Percentiles rank a stretch among this genome's conserved stretches.
phyloP scores from a whole-genome alignment of 106 monocot species.

The Posidonia australis region DNA sequence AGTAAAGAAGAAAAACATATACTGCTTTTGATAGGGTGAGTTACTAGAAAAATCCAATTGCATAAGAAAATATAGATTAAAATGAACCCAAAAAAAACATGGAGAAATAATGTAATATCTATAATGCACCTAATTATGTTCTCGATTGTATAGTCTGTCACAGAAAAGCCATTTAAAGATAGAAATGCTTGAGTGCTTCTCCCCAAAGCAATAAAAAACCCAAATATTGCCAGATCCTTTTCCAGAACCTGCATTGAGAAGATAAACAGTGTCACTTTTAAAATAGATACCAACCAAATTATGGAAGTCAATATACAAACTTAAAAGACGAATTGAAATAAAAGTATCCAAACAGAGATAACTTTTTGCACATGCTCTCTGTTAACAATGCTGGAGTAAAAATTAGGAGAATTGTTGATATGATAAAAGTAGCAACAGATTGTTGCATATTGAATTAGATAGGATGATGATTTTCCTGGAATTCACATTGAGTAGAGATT shows the following conservation, averaged over 20 bases:
- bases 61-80: background rate
- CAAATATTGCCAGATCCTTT: constrained; percentile 97
- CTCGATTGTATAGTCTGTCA: constrained; percentile 46
- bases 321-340: too few species aligned
- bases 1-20: too few species aligned
- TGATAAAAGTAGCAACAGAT: too few species aligned
- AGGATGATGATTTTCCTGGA: too few species aligned
- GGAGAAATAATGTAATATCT: background rate
- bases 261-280: background rate
- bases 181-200: constrained; percentile 78
- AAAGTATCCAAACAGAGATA: too few species aligned
- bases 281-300: background rate
- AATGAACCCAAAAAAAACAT: background rate
- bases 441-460: too few species aligned
- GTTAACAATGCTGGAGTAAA: too few species aligned
- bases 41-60: background rate
- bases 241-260: constrained; percentile 62
- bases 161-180: constrained; percentile 48
- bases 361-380: too few species aligned
- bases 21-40: background rate
- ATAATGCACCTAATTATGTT: constrained; percentile 61
- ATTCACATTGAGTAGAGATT: too few species aligned
- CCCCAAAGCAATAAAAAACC: constrained; percentile 93
- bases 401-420: too few species aligned
- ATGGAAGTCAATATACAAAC: background rate